These are phyloP conservation scores for Nakaseomyces kungkrabaensis DNA, from an alignment of 1,139 yeast genomes.

Conservation along the genomic window DNA sequence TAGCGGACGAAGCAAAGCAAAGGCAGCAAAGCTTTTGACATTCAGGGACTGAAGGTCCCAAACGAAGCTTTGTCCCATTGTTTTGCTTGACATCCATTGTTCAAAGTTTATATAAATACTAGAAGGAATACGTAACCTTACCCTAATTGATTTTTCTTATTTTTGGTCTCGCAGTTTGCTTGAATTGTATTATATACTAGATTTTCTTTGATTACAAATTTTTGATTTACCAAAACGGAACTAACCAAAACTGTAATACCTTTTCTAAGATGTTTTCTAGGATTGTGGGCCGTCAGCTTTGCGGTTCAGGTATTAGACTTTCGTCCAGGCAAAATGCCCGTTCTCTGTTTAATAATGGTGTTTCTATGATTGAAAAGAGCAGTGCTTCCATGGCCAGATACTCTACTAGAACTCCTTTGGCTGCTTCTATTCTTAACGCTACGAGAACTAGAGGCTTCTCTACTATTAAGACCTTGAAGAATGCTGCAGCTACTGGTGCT, in stretches of 20 bases:
- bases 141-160: background rate
- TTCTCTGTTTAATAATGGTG: background rate
- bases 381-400: background rate
- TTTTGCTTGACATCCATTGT: background rate
- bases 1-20: background rate
- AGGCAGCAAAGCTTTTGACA: background rate
- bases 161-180: too few species aligned
- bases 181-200: too few species aligned
- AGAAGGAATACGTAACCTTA: background rate
- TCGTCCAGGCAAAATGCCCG: background rate
- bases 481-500: constrained; percentile 2
- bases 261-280: background rate
- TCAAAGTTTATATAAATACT: background rate
- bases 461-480: background rate
- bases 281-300: constrained; percentile 1
- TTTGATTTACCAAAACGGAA: too few species aligned
- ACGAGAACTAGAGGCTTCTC: background rate
- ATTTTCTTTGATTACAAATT: too few species aligned
- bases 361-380: background rate
- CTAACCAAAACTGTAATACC: too few species aligned
- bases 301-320: background rate
- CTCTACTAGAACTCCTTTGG: background rate
- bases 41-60: too few species aligned
- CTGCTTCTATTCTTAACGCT: background rate
- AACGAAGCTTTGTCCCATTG: too few species aligned